Base-by-base conservation (phyloP, 1,139 yeast genomes). In the Nakaseomyces sp. region DNA sequence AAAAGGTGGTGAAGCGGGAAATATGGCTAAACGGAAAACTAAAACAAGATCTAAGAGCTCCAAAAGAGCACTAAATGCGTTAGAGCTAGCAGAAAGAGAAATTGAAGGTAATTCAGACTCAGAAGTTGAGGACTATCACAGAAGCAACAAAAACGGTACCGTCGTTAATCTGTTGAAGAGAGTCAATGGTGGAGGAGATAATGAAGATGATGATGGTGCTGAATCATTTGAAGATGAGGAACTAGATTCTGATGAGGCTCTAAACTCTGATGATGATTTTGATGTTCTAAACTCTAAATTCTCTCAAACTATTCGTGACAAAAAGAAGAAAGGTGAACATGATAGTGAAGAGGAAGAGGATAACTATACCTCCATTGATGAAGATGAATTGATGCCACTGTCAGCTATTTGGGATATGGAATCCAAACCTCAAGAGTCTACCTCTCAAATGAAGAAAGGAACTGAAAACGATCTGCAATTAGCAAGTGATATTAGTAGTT, bases 381-480 rank as follows among this genome's bases (percentile, higher is more conserved):
- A 86, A 60, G 68, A 67, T 30, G 84, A 86, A 54, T 70, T 88
- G 47, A 75, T 84, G 44, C 76, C 94, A 0, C 69, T 88, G 40
- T 83, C 95, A 6, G 88, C 81, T 54, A 89, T 86, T 5, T 88
- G 95, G 95, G 96, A 84, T 61, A 63, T 79, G 68, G 94, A 84
- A 58, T 88, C 62, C 37, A 79, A 41, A 15, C 54, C 52, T 8
- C 50, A 54, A 22, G 44, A 43, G 4, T 13, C 5, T 29, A 6
- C 18, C 18, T 48, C 56, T n/a, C 76, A 70, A 25, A 54, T 74
- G 5, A 72, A 72, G 5, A 63, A 70, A 41, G 68, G 70, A 49
- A 77, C 58, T 24, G 57, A 60, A 16, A 45, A 42, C 18, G 46
- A 40, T 4, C 42, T 41, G 15, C 46, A 53, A 29, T 29, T 53